Conservation (phyloP, 176 grass and related monocot species). For the Rhipidocladum racemiflorum region DNA sequence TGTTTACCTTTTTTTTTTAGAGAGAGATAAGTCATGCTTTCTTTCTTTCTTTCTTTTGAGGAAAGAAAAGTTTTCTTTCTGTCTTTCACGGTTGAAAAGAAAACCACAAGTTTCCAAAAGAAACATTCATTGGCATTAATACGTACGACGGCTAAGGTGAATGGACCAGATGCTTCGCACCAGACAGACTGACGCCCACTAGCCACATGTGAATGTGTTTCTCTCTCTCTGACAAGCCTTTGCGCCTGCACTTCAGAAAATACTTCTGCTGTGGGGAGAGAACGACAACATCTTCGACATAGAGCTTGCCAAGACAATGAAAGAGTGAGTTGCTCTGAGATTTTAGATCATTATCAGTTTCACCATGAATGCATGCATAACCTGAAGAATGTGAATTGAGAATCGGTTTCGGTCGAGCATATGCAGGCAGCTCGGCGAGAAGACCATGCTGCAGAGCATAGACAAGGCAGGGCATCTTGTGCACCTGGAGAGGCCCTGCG, state of each 20-base stretch:
- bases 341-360: no score
- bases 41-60: no score
- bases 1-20: not conserved
- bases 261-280: constrained; percentile 79
- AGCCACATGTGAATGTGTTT: no score
- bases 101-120: no score
- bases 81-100: not conserved
- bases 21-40: no score
- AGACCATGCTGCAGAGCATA: constrained; percentile 63
- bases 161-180: no score
- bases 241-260: constrained; percentile 54
- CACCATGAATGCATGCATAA: not conserved
- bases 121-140: no score
- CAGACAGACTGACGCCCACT: no score
- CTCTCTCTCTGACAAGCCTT: not conserved
- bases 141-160: no score
- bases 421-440: constrained; percentile 75
- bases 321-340: constrained; percentile 46
- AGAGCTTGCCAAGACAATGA: constrained; percentile 74
- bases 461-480: constrained; percentile 70
- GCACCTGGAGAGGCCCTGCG: constrained; percentile 77
- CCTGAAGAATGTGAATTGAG: not conserved
- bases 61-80: no score
- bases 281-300: constrained; percentile 87
- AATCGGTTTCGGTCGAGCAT: not conserved